These are phyloP conservation scores for Boehmeria nivea DNA, from an alignment of 306 rosid species.

Conservation along the genomic window DNA sequence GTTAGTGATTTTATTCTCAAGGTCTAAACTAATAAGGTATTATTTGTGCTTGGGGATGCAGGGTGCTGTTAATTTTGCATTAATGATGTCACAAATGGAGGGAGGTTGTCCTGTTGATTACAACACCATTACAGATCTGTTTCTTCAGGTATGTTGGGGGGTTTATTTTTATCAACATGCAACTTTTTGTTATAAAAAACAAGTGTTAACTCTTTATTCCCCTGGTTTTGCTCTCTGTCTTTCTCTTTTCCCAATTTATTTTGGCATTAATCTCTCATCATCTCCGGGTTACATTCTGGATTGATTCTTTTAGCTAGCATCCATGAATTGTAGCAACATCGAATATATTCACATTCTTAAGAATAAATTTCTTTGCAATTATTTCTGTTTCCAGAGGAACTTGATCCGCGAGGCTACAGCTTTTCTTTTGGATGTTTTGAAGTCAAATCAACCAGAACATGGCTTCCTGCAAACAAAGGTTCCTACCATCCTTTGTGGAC, in stretches of 20 bases:
- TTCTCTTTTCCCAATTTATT: too few species aligned
- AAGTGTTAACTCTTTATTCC: too few species aligned
- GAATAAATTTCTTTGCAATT: neutral
- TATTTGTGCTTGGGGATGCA: constrained; percentile 30
- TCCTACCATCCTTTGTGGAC: constrained; percentile 8
- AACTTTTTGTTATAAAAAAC: too few species aligned
- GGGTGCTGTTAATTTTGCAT: constrained; percentile 99
- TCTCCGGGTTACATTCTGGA: too few species aligned
- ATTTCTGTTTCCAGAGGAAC: constrained; percentile 60
- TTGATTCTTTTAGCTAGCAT: too few species aligned
- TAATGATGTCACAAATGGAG: constrained; percentile 99
- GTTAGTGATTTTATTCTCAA: constrained; percentile 18
- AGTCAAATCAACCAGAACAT: constrained; percentile 95
- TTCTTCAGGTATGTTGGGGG: constrained; percentile 75
- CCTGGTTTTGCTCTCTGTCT: too few species aligned
- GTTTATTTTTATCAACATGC: too few species aligned
- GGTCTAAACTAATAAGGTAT: constrained; percentile 1
- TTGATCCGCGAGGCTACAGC: constrained; percentile 99
- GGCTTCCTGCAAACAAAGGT: constrained; percentile 94
- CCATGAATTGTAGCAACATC: too few species aligned
- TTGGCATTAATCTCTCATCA: too few species aligned
- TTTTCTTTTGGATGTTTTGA: constrained; percentile 86
- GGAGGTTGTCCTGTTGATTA: constrained; percentile 98
- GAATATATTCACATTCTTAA: too few species aligned
- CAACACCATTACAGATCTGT: constrained; percentile 96